These are phyloP conservation scores for Xylariaceae sp. DNA, from an alignment of 2,329 filamentous ascomycete genomes.

Conservation along the genomic window DNA sequence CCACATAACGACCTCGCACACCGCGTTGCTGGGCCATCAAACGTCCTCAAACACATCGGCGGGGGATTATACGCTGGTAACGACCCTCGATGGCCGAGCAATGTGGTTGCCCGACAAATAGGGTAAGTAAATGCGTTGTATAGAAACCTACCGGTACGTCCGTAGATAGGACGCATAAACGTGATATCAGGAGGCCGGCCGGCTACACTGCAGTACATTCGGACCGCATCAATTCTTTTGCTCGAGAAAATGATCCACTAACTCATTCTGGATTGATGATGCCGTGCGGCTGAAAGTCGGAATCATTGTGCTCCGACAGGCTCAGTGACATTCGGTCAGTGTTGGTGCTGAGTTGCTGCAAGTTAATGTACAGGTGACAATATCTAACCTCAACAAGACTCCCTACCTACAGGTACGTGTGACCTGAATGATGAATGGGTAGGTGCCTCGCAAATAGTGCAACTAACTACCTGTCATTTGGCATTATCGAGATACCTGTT, in stretches of 20 bases:
- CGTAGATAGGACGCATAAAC: background rate
- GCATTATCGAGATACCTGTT: background rate
- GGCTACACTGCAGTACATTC: background rate
- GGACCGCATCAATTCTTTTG: background rate
- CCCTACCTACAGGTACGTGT: no score
- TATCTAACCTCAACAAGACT: background rate
- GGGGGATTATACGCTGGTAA: no score
- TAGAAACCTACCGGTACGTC: background rate
- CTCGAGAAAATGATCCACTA: background rate
- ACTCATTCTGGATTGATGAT: background rate
- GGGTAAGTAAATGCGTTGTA: no score
- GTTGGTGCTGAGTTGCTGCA: no score
- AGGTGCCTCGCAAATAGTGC: background rate
- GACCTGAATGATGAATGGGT: background rate
- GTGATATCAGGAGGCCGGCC: no score
- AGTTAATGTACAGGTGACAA: background rate
- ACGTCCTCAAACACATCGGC: no score
- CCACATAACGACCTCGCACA: background rate
- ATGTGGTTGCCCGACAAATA: no score
- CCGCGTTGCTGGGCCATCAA: no score
- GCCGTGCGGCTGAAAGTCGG: background rate
- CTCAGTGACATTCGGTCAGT: background rate
- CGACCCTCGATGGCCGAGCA: no score
- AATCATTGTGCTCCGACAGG: background rate
- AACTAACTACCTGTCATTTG: background rate